Evolutionary conservation across 768 basidiomycete species (phyloP), one percentile per base, ranked within the genome.

Genomic region (Termitomyces sp.): DNA sequence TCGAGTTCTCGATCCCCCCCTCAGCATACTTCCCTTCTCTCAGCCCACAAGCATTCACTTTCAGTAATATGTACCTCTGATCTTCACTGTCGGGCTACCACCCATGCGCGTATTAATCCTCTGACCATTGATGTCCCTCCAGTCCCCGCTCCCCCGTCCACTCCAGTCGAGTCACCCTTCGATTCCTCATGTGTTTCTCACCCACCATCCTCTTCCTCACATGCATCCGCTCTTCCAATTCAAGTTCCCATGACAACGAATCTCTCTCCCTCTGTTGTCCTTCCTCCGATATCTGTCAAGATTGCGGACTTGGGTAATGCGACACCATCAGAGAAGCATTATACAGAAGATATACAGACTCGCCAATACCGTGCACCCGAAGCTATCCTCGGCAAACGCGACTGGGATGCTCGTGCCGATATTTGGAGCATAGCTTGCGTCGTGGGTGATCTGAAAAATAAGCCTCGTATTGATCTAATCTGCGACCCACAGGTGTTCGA

Each of bases 301-400:
- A 95, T 97, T 61, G 94, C 94, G 33, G 94, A 97, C 75, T 76
- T 97, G 46, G 94, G 94, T 27, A 97, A 97, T 69, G 95, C 94
- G 27, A 95, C 94, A 37, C 94, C 93, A 16, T 87, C 91, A n/a
- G 87, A 77, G 64, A 86, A 87, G 66, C 93, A 96, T 70, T 97
- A 85, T 70, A 96, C 94, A 9, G 94, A 95, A 67, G 94, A 95
- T 69, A 96, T 95, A 63, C 95, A 96, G 75, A 97, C 94, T n/a
- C 84, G 94, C 45, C 94, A 96, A 69, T 97, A 97, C 70, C 88
- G 94, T 61, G 84, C 91, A 30, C 94, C 94, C n/a, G 94, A 97
- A 72, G 94, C 93, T 55, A 94, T 97, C 65, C 76, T 95, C 18
- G 94, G 95, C 18, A 84, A 87, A 56, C 83, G 82, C 37, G 90